Evolutionary conservation across 106 monocot species (phyloP).

Genomic region (Apostasia shenzhenica): DNA sequence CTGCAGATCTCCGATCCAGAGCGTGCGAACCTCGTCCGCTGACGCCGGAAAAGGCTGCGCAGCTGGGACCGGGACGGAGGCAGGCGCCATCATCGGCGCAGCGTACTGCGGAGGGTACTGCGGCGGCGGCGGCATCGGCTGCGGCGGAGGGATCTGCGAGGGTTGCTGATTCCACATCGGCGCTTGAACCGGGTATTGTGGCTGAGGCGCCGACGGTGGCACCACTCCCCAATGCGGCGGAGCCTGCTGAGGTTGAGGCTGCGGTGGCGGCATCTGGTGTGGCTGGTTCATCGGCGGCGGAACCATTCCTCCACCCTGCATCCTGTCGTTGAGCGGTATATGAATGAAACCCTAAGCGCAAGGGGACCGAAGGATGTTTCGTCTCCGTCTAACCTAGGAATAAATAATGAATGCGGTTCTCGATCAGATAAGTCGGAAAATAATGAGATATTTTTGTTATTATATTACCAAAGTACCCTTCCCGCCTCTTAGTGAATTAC

Average conservation of each 20-base stretch:
- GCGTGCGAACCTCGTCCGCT: slow-evolving; percentile 45
- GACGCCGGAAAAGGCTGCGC: slow-evolving; percentile 6
- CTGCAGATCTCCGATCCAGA: slow-evolving; percentile 86
- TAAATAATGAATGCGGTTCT: no score
- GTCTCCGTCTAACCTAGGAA: no score
- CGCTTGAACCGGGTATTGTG: slow-evolving; percentile 1
- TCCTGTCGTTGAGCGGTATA: neutral
- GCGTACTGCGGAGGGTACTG: slow-evolving; percentile 17
- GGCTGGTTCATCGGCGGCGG: slow-evolving; percentile 7
- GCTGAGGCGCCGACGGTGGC: slow-evolving; percentile 19
- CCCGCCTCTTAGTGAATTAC: no score
- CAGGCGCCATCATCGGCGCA: slow-evolving; percentile 1
- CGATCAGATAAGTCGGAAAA: no score
- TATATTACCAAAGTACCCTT: no score
- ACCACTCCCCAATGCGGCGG: slow-evolving; percentile 12
- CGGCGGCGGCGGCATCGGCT: slow-evolving; percentile 2
- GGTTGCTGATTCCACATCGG: slow-evolving; percentile 10
- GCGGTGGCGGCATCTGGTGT: slow-evolving; percentile 9
- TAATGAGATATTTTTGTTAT: no score
- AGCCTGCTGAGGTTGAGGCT: slow-evolving; percentile 14
- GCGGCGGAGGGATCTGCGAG: slow-evolving; percentile 5
- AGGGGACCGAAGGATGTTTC: neutral
- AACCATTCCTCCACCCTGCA: slow-evolving; percentile 8
- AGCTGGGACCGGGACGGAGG: neutral
- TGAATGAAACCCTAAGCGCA: slow-evolving; percentile 1